A percentile compares a stretch with the other conserved stretches of the same genome.
These are phyloP conservation scores for Pulveroboletus sp. DNA, from an alignment of 768 basidiomycete genomes.

Conservation along the genomic window DNA sequence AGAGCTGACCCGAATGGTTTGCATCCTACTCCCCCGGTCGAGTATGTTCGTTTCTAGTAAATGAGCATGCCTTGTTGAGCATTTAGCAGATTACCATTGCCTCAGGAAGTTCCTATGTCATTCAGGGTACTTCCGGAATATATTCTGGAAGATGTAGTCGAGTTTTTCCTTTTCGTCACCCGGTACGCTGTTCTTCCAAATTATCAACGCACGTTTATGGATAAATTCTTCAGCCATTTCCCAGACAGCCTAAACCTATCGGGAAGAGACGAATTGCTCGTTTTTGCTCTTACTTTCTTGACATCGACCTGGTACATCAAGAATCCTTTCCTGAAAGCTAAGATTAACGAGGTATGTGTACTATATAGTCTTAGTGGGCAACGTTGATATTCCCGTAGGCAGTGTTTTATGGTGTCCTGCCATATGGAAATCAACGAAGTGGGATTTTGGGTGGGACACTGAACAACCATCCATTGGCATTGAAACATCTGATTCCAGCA, in stretches of 20 bases:
- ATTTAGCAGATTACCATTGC: slow-evolving; percentile 69
- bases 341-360: slow-evolving; percentile 79
- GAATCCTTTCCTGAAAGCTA: slow-evolving; percentile 95
- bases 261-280: slow-evolving; percentile 82
- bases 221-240: slow-evolving; percentile 39
- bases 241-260: slow-evolving; percentile 80
- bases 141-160: slow-evolving; percentile 88
- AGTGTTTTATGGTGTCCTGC: slow-evolving; percentile 67
- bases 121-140: slow-evolving; percentile 93
- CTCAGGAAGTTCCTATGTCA: slow-evolving; percentile 74
- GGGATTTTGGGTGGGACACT: slow-evolving; percentile 80
- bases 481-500: slow-evolving; percentile 86
- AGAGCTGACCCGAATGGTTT: slow-evolving; percentile 75
- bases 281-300: slow-evolving; percentile 87
- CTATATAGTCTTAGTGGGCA: not conserved
- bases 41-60: slow-evolving; percentile 43
- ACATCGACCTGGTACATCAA: slow-evolving; percentile 97
- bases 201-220: not conserved
- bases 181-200: slow-evolving; percentile 45
- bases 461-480: slow-evolving; percentile 78
- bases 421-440: slow-evolving; percentile 56
- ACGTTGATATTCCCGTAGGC: slow-evolving; percentile 40
- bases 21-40: slow-evolving; percentile 65
- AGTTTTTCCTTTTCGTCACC: slow-evolving; percentile 79
- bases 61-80: slow-evolving; percentile 1